Percentiles rank a stretch among this genome's conserved stretches.
Conservation (phyloP, 805 yeast genomes). For the Wilhelminamyces savonicus region DNA sequence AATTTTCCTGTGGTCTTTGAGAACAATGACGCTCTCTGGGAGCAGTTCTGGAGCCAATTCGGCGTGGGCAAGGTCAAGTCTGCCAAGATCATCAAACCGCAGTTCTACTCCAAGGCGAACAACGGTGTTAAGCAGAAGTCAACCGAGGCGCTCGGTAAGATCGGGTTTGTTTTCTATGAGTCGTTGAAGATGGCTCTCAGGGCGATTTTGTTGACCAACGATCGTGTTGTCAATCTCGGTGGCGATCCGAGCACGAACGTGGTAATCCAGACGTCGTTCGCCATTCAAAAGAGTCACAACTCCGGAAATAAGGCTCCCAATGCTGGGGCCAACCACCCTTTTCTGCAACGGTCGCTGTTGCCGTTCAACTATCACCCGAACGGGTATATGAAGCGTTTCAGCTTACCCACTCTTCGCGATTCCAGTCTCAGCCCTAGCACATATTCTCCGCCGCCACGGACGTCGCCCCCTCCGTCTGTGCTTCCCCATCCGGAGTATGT, state of each 20-base stretch:
- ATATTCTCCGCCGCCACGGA: too few relatives aligned
- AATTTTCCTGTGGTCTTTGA: conserved; percentile 50
- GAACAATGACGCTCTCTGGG: conserved; percentile 45
- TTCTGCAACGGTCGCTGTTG: too few relatives aligned
- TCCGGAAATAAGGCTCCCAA: too few relatives aligned
- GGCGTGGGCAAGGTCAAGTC: conserved; percentile 27
- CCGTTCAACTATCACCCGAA: too few relatives aligned
- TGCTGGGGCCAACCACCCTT: too few relatives aligned
- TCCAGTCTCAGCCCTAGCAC: too few relatives aligned
- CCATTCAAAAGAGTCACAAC: conserved; percentile 35
- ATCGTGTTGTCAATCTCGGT: too few relatives aligned
- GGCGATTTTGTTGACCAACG: conserved; percentile 54
- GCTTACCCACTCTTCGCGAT: too few relatives aligned
- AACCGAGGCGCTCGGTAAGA: conserved; percentile 13
- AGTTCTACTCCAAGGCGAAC: conserved; percentile 19
- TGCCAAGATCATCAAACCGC: conserved; percentile 38
- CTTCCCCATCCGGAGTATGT: too few relatives aligned
- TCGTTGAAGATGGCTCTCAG: conserved; percentile 51
- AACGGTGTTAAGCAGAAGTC: conserved; percentile 7
- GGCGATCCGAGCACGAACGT: conserved; percentile 17
- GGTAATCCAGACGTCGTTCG: conserved; percentile 33
- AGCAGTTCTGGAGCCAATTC: conserved; percentile 32
- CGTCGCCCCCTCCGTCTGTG: too few relatives aligned
- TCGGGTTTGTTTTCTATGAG: conserved; percentile 26
- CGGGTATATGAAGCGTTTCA: too few relatives aligned